Percentiles rank a stretch among this genome's conserved stretches.
These are phyloP conservation scores for Pterocarpus macrocarpus DNA, from an alignment of 306 rosid species.

Conservation along the genomic window DNA sequence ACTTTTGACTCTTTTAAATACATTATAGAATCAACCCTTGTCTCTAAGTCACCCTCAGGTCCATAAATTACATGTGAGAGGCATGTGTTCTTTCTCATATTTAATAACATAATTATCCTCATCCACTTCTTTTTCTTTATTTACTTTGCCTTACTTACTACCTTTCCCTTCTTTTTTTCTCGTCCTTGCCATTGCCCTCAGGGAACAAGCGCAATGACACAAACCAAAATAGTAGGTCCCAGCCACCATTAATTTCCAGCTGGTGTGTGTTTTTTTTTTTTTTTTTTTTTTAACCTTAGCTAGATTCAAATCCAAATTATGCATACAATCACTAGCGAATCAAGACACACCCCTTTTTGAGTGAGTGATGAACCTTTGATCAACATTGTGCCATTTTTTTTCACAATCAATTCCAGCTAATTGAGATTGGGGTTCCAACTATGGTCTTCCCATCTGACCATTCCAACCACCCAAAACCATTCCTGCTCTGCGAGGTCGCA, in stretches of 20 bases:
- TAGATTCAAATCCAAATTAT: slow-evolving; percentile 20
- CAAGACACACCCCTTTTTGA: slow-evolving; percentile 57
- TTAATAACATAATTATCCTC: too few relatives aligned
- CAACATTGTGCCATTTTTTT: neutral
- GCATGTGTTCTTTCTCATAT: too few relatives aligned
- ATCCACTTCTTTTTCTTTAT: too few relatives aligned
- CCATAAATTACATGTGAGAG: too few relatives aligned
- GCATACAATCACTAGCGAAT: slow-evolving; percentile 41
- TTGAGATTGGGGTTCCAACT: slow-evolving; percentile 78
- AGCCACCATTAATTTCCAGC: slow-evolving; percentile 31
- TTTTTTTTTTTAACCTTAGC: neutral
- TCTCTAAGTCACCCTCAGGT: too few relatives aligned
- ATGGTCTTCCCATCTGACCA: slow-evolving; percentile 86
- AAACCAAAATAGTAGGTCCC: slow-evolving; percentile 40
- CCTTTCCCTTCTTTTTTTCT: too few relatives aligned
- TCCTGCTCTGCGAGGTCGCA: slow-evolving; percentile 27
- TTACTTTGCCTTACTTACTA: too few relatives aligned
- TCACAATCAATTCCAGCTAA: slow-evolving; percentile 40
- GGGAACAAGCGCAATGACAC: slow-evolving; percentile 26
- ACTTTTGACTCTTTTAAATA: too few relatives aligned
- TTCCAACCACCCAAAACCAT: slow-evolving; percentile 66
- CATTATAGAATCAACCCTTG: too few relatives aligned
- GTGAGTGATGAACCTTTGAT: slow-evolving; percentile 53
- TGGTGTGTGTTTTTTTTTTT: neutral
- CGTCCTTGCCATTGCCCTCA: slow-evolving; percentile 12